Conservation (phyloP, 1,139 yeast species). For the Geotrichum fermentans region DNA sequence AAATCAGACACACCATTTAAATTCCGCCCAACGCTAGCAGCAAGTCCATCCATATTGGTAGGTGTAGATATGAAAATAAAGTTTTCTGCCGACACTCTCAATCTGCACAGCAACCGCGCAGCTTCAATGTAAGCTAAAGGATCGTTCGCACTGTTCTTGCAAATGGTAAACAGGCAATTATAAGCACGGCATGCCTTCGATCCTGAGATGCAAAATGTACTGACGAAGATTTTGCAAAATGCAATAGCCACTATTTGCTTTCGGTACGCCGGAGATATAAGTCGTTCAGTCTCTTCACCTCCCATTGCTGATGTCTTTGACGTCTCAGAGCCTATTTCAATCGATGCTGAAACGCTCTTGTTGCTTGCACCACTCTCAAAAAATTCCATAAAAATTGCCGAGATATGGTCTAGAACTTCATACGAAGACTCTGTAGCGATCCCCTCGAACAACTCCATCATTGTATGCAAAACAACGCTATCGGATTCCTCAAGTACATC, state of each 20-base stretch:
- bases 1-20: conserved; percentile 32
- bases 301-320: too few relatives aligned
- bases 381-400: not conserved
- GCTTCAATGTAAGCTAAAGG: conserved; percentile 44
- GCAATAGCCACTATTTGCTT: conserved; percentile 21
- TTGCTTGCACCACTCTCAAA: too few relatives aligned
- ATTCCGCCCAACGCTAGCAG: conserved; percentile 55
- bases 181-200: conserved; percentile 23
- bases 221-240: conserved; percentile 30
- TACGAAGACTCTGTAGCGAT: conserved; percentile 16
- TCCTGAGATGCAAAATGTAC: conserved; percentile 23
- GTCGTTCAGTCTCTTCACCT: too few relatives aligned
- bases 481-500: conserved; percentile 31
- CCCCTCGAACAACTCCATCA: conserved; percentile 31
- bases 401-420: conserved; percentile 2
- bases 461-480: conserved; percentile 38
- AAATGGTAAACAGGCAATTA: conserved; percentile 26
- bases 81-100: conserved; percentile 49
- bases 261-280: not conserved
- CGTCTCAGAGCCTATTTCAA: too few relatives aligned
- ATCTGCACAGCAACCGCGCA: conserved; percentile 51
- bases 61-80: conserved; percentile 52
- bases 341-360: too few relatives aligned
- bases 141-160: conserved; percentile 24
- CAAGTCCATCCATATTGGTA: conserved; percentile 60